Conservation (phyloP, 345 rosid species). For the Citrus australasica region DNA sequence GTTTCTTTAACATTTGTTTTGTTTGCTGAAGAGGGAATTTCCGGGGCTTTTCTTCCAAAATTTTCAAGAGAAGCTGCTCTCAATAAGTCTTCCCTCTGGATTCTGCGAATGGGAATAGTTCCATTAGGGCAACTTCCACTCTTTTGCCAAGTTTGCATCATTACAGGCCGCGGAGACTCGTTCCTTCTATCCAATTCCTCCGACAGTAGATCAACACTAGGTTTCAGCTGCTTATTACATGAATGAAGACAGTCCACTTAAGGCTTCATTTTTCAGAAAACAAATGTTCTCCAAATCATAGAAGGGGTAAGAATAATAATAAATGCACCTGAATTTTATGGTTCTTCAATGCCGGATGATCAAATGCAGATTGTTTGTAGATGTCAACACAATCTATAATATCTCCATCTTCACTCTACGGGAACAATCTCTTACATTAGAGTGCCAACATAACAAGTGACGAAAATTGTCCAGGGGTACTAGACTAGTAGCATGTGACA, state of each 20-base stretch:
- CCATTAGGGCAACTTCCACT: slow-evolving; percentile 45
- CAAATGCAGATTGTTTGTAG: slow-evolving; percentile 51
- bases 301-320: background rate
- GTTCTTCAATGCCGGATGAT: slow-evolving; percentile 39
- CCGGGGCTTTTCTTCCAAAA: slow-evolving; percentile 30
- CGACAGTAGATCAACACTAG: slow-evolving; percentile 17
- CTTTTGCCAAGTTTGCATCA: slow-evolving; percentile 40
- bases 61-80: slow-evolving; percentile 30
- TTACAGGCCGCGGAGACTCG: slow-evolving; percentile 14
- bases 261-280: background rate
- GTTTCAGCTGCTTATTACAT: slow-evolving; percentile 37
- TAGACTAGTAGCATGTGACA: background rate
- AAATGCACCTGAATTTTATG: slow-evolving; percentile 42
- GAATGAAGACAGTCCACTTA: background rate
- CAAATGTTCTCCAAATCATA: background rate
- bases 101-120: slow-evolving; percentile 48
- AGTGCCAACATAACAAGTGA: background rate
- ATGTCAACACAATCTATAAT: slow-evolving; percentile 48
- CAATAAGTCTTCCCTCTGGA: slow-evolving; percentile 30
- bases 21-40: background rate
- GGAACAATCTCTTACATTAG: background rate
- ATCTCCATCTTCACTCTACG: slow-evolving; percentile 56
- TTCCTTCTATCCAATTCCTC: background rate
- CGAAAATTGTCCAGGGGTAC: background rate
- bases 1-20: background rate